Base-by-base conservation (phyloP, 1,284 basidiomycete species). In the Gomphus sp. region DNA sequence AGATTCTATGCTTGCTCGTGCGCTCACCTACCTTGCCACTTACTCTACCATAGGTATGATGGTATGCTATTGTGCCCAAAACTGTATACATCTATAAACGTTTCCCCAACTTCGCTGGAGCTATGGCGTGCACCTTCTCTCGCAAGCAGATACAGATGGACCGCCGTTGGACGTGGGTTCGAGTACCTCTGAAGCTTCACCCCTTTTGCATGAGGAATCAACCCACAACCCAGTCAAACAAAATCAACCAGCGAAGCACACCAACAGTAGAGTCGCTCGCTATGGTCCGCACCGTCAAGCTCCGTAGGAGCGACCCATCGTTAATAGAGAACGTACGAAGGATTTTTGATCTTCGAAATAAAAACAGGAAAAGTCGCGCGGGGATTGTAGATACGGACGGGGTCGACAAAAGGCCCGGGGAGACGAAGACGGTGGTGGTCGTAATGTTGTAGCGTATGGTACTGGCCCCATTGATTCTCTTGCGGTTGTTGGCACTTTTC, bases 41-140 rank as follows among this genome's bases (percentile, higher is more conserved):
- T 95, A 94, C 70, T 93, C 90, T 61, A 97, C 94, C 0, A 78
- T 98, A 47, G 93, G 94, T 59, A 97, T 96, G 91, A 82, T 95
- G 65, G 87, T 90, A 67, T 63, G 85, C 79, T 2, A 22, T 18
- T 18, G 14, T 48, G 36, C 10, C 34, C 16, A 34, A 18, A 12
- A 10, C 41, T 51, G 55, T n/a, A 54, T 31, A 16, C 8, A 44
- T 60, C 18, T 45, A 25, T 45, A 33, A 55, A 41, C 44, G 14
- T 34, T 36, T 43, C 43, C 47, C 28, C 10, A 91, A 89, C 72
- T 95, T n/a, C 86, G 92, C 25, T 95, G 92, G 88, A 91, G 89
- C 59, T 93, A 87, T 66, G 92, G 93, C 12, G 86, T 96, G 12
- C 80, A 80, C 58, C 77, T 94, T 0, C 78, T 95, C 8, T 81